A percentile compares a stretch with the other conserved stretches of the same genome.
Conservation (phyloP, 352 stramenopile genomes). For the Pythium oligandrum region DNA sequence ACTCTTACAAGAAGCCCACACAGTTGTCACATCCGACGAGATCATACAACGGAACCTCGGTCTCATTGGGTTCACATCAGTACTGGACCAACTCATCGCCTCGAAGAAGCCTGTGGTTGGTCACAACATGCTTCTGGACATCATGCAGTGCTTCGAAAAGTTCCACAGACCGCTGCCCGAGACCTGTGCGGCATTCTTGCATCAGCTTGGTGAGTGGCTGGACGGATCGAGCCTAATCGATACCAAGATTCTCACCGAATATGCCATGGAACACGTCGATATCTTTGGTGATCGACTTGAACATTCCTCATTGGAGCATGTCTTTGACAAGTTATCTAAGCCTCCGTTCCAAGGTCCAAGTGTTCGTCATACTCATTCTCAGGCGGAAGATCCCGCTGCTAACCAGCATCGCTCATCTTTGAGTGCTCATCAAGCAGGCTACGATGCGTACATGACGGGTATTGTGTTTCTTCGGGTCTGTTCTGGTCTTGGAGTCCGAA, state of each 20-base stretch:
- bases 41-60: slow-evolving; percentile 46
- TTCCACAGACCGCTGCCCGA: slow-evolving; percentile 59
- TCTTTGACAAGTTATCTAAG: slow-evolving; percentile 49
- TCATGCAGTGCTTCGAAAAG: slow-evolving; percentile 79
- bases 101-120: slow-evolving; percentile 53
- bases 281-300: slow-evolving; percentile 48
- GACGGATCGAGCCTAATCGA: slow-evolving; percentile 44
- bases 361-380: slow-evolving; percentile 9
- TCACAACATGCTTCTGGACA: slow-evolving; percentile 78
- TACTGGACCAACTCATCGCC: slow-evolving; percentile 47
- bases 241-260: slow-evolving; percentile 65
- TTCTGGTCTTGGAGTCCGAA: slow-evolving; percentile 47
- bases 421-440: slow-evolving; percentile 59
- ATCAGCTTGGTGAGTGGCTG: slow-evolving; percentile 51
- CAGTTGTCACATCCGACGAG: slow-evolving; percentile 15
- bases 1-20: slow-evolving; percentile 6
- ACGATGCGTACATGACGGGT: slow-evolving; percentile 79
- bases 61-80: slow-evolving; percentile 59
- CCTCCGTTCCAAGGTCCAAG: slow-evolving; percentile 64
- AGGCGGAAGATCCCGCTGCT: not conserved
- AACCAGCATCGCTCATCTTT: not conserved
- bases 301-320: slow-evolving; percentile 62
- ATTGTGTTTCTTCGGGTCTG: slow-evolving; percentile 69
- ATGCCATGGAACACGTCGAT: slow-evolving; percentile 62
- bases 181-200: slow-evolving; percentile 52